Base-by-base conservation (phyloP, 1,284 basidiomycete species). In the Pseudozyma thailandica region DNA sequence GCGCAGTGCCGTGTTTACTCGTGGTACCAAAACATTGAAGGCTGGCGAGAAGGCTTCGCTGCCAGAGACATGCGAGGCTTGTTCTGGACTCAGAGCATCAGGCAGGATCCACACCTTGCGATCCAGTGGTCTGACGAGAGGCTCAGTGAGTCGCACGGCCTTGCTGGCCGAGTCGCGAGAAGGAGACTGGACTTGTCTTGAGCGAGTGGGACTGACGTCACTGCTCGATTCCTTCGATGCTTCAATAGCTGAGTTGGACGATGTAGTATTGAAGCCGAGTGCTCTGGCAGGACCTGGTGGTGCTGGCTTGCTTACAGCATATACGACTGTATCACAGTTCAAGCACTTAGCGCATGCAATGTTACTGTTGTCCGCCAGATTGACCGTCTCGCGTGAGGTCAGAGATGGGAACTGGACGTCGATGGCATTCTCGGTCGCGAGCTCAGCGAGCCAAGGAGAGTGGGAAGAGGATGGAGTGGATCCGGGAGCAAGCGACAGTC, bases 81-180 rank as follows among this genome's bases (percentile, higher is more conserved):
- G 55, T 21, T 72, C 35, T 1, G 72, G 70, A 44, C 53, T 49
- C 37, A 75, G 44, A 12, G 49, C 49, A 23, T 60, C 63, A 0
- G 72, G 69, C 7, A 75, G 56, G 37, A 75, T 63, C 60, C 66
- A 65, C 43, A 75, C 57, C 21, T 63, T 68, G 35, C 69, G 58
- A 28, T 75, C 72, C 5, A 72, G 30, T 16, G 72, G 72, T 13
- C 64, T 55, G 15, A 75, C 64, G 13, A 69, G 47, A 4, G 64
- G 51, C 23, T 75, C 72, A 35, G 43, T 50, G 28, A 56, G 33
- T 16, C 59, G 58, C 3, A 48, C 46, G 37, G 37, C 18, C 16
- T 35, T 42, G 20, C 39, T 8, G 18, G 54, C 26, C 10, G 53
- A 27, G 7, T 62, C 58, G 38, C 62, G 61, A 28, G 61, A 51